These are phyloP conservation scores for Dioscorea alata DNA, from an alignment of 106 monocot species.

Conservation along the genomic window DNA sequence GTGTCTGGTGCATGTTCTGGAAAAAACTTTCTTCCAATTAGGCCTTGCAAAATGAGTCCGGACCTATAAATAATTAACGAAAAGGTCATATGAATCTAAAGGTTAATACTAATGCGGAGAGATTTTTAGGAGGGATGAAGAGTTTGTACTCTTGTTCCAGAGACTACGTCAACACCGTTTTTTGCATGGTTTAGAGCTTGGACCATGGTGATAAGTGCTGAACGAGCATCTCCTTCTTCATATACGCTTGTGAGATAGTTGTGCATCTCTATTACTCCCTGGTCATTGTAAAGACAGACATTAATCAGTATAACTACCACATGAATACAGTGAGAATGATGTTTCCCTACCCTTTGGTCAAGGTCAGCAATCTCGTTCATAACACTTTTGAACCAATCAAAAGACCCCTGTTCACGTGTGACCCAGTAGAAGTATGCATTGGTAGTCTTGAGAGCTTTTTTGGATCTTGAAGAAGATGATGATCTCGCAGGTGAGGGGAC, in stretches of 20 bases:
- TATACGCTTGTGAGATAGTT: conserved; percentile 94
- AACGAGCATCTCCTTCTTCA: conserved; percentile 92
- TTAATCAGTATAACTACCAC: background rate
- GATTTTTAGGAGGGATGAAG: background rate
- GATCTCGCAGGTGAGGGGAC: conserved; percentile 36
- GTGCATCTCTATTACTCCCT: conserved; percentile 96
- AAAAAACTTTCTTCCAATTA: conserved; percentile 92
- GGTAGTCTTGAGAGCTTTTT: conserved; percentile 59
- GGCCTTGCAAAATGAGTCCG: conserved; percentile 91
- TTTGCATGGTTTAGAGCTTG: conserved; percentile 92
- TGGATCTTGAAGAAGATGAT: conserved; percentile 28
- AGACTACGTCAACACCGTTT: conserved; percentile 88
- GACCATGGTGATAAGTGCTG: conserved; percentile 90
- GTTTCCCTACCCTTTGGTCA: conserved; percentile 65
- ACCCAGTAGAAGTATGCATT: conserved; percentile 99
- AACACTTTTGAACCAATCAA: conserved; percentile 96
- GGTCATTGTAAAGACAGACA: background rate
- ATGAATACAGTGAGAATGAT: background rate
- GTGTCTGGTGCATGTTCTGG: conserved; percentile 69
- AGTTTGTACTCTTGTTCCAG: conserved; percentile 67
- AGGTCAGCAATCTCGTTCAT: conserved; percentile 95
- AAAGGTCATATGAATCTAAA: background rate
- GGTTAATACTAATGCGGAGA: background rate
- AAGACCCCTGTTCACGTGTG: conserved; percentile 88
- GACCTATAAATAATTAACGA: conserved; percentile 30